A percentile compares a stretch with the other conserved stretches of the same genome.
phyloP scores from a whole-genome alignment of 257 asterid species.

The Solanum chilense region DNA sequence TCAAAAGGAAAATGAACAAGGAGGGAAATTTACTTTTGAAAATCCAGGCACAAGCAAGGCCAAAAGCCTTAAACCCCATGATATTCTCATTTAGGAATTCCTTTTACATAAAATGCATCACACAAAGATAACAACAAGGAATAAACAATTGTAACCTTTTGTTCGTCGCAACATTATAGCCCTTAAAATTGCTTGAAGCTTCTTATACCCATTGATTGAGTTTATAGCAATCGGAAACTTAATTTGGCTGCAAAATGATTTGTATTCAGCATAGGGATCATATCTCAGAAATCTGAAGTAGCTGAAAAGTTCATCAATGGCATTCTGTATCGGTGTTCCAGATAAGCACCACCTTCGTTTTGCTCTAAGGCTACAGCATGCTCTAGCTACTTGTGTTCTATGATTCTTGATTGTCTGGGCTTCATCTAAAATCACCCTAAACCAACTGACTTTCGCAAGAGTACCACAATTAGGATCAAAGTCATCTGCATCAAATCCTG shows the following conservation, averaged over 20 bases:
- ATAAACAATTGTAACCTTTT: conserved; percentile 45
- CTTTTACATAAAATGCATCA: background rate
- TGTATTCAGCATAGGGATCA: conserved; percentile 81
- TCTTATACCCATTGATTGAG: conserved; percentile 62
- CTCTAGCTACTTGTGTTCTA: conserved; percentile 95
- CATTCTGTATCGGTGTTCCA: conserved; percentile 97
- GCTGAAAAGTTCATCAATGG: conserved; percentile 90
- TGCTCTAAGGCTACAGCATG: conserved; percentile 98
- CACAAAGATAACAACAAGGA: background rate
- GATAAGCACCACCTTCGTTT: conserved; percentile 98
- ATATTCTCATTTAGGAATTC: background rate
- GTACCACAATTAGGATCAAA: conserved; percentile 72
- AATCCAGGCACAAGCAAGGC: background rate
- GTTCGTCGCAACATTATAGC: conserved; percentile 96
- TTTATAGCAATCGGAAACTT: conserved; percentile 66
- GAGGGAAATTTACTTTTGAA: background rate
- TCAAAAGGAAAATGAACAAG: background rate
- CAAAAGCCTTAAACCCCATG: background rate
- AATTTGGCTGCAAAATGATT: conserved; percentile 47
- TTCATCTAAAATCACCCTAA: conserved; percentile 92
- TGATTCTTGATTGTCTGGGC: conserved; percentile 96
- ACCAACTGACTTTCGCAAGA: conserved; percentile 84
- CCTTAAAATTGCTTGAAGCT: conserved; percentile 76
- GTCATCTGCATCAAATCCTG: conserved; percentile 37
- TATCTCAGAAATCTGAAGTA: conserved; percentile 93